phyloP scores from a whole-genome alignment of 805 yeast genomes.

The Schwanniomyces sp. region DNA sequence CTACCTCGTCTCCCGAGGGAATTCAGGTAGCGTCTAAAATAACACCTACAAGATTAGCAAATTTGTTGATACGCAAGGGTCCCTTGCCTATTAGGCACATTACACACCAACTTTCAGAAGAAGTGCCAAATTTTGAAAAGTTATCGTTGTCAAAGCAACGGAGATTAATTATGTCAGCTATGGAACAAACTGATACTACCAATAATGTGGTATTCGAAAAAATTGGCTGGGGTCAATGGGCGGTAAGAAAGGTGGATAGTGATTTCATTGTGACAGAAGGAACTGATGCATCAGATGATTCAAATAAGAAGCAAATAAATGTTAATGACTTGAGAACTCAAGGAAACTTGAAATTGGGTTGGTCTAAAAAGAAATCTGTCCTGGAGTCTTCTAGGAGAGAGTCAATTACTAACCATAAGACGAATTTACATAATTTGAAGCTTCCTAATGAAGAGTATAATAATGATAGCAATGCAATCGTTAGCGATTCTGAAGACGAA shows the following conservation, averaged over 20 bases:
- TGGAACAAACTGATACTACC: conserved; percentile 66
- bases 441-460: conserved; percentile 41
- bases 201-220: conserved; percentile 78
- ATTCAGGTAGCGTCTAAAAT: conserved; percentile 84
- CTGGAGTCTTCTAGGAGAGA: conserved; percentile 38
- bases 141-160: conserved; percentile 86
- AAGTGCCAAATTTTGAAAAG: conserved; percentile 77
- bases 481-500: conserved; percentile 33
- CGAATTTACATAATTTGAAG: conserved; percentile 46
- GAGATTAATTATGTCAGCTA: conserved; percentile 83
- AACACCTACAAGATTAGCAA: conserved; percentile 75
- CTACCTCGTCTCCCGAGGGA: conserved; percentile 86
- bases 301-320: conserved; percentile 23
- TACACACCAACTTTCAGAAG: conserved; percentile 71
- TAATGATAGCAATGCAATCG: conserved; percentile 19
- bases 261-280: conserved; percentile 51
- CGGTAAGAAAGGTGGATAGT: conserved; percentile 57
- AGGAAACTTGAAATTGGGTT: conserved; percentile 35
- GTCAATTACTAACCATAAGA: conserved; percentile 47
- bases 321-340: conserved; percentile 35
- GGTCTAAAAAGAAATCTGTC: conserved; percentile 35
- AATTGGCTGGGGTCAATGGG: conserved; percentile 99
- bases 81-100: conserved; percentile 90
- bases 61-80: conserved; percentile 67
- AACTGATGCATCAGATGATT: conserved; percentile 17